These are phyloP conservation scores for Bryoglossum gracile DNA, from an alignment of 495 filamentous ascomycete species.

Conservation along the genomic window DNA sequence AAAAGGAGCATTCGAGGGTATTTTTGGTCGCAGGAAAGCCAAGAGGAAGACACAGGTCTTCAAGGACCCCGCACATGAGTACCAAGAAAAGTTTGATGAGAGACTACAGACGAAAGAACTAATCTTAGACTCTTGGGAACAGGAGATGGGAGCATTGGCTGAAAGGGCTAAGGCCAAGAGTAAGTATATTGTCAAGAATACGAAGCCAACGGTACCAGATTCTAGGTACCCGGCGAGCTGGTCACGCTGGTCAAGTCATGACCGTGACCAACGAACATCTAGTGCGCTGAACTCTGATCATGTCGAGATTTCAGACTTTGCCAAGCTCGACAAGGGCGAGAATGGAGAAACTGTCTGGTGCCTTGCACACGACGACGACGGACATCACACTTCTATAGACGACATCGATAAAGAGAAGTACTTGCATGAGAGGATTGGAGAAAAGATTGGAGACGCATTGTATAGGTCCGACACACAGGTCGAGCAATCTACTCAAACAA, in stretches of 20 bases:
- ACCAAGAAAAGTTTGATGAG: slow-evolving; percentile 11
- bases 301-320: slow-evolving; percentile 18
- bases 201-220: slow-evolving; percentile 9
- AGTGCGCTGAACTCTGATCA: slow-evolving; percentile 8
- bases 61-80: slow-evolving; percentile 10
- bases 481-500: slow-evolving; percentile 1
- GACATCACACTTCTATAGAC: slow-evolving; percentile 10
- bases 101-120: slow-evolving; percentile 13
- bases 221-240: slow-evolving; percentile 17
- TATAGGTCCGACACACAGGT: slow-evolving; percentile 10
- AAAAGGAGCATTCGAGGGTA: slow-evolving; percentile 1
- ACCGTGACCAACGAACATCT: slow-evolving; percentile 10
- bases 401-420: slow-evolving; percentile 3
- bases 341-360: slow-evolving; percentile 16
- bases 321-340: slow-evolving; percentile 5
- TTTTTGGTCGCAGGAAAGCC: background rate
- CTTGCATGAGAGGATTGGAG: slow-evolving; percentile 2
- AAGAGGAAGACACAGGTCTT: background rate
- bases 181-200: slow-evolving; percentile 17
- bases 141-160: slow-evolving; percentile 12
- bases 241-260: slow-evolving; percentile 21
- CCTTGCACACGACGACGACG: slow-evolving; percentile 15
- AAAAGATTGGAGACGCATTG: slow-evolving; percentile 1
- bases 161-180: slow-evolving; percentile 19
- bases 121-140: slow-evolving; percentile 21